A percentile compares a stretch with the other conserved stretches of the same genome.
Conservation (phyloP, 495 filamentous ascomycete genomes). For the Xylaria grammica region DNA sequence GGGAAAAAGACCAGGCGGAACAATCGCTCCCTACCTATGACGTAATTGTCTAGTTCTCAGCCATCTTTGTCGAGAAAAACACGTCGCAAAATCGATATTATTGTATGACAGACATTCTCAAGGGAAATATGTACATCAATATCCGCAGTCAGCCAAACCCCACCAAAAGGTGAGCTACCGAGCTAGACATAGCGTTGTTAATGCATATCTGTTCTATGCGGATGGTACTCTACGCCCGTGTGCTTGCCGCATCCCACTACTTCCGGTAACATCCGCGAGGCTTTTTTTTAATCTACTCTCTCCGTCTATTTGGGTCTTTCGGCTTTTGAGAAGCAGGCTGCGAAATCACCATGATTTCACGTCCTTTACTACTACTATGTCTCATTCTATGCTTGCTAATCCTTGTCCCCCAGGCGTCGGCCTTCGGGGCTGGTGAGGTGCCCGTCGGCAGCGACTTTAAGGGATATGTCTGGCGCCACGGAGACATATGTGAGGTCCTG, state of each 20-base stretch:
- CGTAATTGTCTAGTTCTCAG: too few species aligned
- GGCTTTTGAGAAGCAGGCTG: background rate
- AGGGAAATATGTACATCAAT: too few species aligned
- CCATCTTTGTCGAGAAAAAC: too few species aligned
- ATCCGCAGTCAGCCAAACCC: too few species aligned
- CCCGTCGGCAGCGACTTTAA: slow-evolving; percentile 79
- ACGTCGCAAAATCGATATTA: too few species aligned
- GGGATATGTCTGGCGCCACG: slow-evolving; percentile 85
- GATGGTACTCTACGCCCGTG: background rate
- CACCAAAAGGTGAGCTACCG: too few species aligned
- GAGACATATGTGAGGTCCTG: slow-evolving; percentile 45
- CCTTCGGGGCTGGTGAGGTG: slow-evolving; percentile 84
- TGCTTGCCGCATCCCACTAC: background rate
- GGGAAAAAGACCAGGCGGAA: too few species aligned
- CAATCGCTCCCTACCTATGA: too few species aligned
- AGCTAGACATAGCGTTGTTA: too few species aligned
- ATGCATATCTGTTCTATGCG: too few species aligned
- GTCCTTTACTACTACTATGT: slow-evolving; percentile 5
- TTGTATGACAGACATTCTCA: too few species aligned
- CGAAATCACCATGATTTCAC: slow-evolving; percentile 17
- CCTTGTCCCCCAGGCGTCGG: slow-evolving; percentile 60
- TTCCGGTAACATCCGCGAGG: background rate
- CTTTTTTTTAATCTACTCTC: background rate
- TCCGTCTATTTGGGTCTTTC: background rate
- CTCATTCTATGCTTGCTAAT: slow-evolving; percentile 48